phyloP scores from a whole-genome alignment of 805 yeast species.

The Candida rishiriensis region DNA sequence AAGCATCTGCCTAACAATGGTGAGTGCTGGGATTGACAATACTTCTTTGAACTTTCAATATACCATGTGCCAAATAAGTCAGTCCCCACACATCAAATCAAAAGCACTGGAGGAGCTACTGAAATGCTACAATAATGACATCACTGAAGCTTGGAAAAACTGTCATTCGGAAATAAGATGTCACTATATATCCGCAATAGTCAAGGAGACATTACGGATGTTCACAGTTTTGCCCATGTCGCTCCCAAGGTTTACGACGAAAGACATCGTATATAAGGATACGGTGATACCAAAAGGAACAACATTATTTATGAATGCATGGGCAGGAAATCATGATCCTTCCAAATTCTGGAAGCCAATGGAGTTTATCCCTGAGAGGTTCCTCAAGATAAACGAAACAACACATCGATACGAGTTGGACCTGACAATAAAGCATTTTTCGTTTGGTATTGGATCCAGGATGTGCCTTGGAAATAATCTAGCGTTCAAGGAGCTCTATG shows the following conservation, averaged over 20 bases:
- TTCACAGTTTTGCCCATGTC: slow-evolving; percentile 66
- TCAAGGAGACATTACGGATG: slow-evolving; percentile 57
- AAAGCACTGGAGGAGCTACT: slow-evolving; percentile 40
- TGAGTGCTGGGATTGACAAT: slow-evolving; percentile 76
- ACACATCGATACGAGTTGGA: slow-evolving; percentile 2
- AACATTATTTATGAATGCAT: slow-evolving; percentile 58
- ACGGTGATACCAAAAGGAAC: slow-evolving; percentile 52
- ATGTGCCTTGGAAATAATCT: slow-evolving; percentile 68
- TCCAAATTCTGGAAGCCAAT: slow-evolving; percentile 38
- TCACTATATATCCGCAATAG: slow-evolving; percentile 50
- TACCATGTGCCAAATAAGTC: slow-evolving; percentile 55
- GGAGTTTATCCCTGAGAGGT: slow-evolving; percentile 50
- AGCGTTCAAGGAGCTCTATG: slow-evolving; percentile 63
- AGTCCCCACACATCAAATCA: slow-evolving; percentile 36
- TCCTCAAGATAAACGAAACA: slow-evolving; percentile 30
- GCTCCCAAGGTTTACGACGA: slow-evolving; percentile 59
- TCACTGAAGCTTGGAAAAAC: slow-evolving; percentile 20
- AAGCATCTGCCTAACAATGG: slow-evolving; percentile 67
- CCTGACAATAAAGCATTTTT: slow-evolving; percentile 35
- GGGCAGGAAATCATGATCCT: slow-evolving; percentile 65
- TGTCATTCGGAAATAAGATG: slow-evolving; percentile 31
- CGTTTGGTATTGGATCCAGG: slow-evolving; percentile 70
- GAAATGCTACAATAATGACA: slow-evolving; percentile 25
- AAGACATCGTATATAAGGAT: slow-evolving; percentile 37
- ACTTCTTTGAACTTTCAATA: slow-evolving; percentile 60